A percentile compares a stretch with the other conserved stretches of the same genome.
Conservation (phyloP, 768 basidiomycete species). For the Chalciporus pseudorubinellus region DNA sequence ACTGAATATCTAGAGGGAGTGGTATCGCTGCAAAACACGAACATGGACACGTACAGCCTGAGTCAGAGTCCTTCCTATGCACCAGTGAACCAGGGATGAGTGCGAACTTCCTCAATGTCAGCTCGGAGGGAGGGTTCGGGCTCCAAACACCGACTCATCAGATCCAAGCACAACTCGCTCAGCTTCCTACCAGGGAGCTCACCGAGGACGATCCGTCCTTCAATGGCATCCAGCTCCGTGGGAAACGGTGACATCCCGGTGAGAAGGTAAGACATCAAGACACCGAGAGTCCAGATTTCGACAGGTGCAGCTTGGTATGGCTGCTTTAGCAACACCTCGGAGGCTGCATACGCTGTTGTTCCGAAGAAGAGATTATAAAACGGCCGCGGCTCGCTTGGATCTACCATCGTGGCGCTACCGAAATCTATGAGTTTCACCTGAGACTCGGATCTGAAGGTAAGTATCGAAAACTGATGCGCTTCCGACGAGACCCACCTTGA, state of each 20-base stretch:
- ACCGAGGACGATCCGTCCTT: slow-evolving; percentile 57
- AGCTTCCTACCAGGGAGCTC: slow-evolving; percentile 38
- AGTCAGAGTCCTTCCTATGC: slow-evolving; percentile 21
- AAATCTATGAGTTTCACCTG: slow-evolving; percentile 96
- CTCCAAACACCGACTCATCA: slow-evolving; percentile 78
- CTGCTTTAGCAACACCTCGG: slow-evolving; percentile 87
- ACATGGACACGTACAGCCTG: no score
- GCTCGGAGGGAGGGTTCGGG: slow-evolving; percentile 79
- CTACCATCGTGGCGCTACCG: slow-evolving; percentile 79
- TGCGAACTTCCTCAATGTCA: slow-evolving; percentile 75
- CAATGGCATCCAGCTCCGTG: slow-evolving; percentile 74
- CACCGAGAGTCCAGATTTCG: slow-evolving; percentile 95
- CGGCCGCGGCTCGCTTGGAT: slow-evolving; percentile 60
- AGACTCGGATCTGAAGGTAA: slow-evolving; percentile 15
- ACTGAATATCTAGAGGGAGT: not conserved
- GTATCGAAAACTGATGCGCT: not conserved
- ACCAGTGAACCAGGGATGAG: slow-evolving; percentile 75
- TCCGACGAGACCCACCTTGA: slow-evolving; percentile 49
- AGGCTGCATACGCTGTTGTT: slow-evolving; percentile 92
- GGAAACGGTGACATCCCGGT: slow-evolving; percentile 94
- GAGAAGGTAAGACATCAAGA: slow-evolving; percentile 90
- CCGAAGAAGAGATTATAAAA: slow-evolving; percentile 84
- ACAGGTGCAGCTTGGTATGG: slow-evolving; percentile 91
- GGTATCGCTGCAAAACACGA: slow-evolving; percentile 9
- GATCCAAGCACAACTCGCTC: slow-evolving; percentile 51